Conservation (phyloP, 352 stramenopile species). For the Pseudoperonospora humuli region DNA sequence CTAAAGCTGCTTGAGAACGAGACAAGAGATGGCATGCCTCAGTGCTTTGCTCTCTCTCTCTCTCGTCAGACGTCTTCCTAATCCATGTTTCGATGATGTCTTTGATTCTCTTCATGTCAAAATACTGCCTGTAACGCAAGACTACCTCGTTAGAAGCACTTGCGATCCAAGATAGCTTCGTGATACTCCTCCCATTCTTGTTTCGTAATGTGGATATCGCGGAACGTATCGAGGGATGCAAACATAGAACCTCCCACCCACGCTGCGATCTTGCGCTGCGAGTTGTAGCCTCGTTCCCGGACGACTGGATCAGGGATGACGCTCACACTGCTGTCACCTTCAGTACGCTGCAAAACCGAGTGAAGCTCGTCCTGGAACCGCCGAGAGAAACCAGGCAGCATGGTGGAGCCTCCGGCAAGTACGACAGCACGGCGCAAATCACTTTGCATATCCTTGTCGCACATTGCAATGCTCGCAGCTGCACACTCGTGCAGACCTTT, state of each 20-base stretch:
- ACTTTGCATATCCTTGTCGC: slow-evolving; percentile 75
- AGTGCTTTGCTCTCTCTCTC: too few species aligned
- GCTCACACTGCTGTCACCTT: slow-evolving; percentile 45
- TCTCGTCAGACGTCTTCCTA: background rate
- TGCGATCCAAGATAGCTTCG: slow-evolving; percentile 73
- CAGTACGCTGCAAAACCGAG: slow-evolving; percentile 17
- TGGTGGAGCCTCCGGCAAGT: slow-evolving; percentile 77
- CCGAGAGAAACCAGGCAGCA: slow-evolving; percentile 74
- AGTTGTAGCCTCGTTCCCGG: slow-evolving; percentile 82
- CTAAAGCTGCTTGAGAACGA: slow-evolving; percentile 19
- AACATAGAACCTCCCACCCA: too few species aligned
- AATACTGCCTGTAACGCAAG: slow-evolving; percentile 14
- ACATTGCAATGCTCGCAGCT: slow-evolving; percentile 79
- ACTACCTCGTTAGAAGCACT: slow-evolving; percentile 50
- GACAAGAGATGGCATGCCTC: background rate
- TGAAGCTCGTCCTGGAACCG: slow-evolving; percentile 71
- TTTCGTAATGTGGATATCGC: too few species aligned
- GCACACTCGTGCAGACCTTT: slow-evolving; percentile 85
- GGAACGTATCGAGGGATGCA: too few species aligned
- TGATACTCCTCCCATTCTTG: slow-evolving; percentile 48
- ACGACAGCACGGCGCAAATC: slow-evolving; percentile 73
- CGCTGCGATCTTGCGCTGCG: too few species aligned
- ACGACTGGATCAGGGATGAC: slow-evolving; percentile 74
- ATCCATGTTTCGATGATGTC: slow-evolving; percentile 20
- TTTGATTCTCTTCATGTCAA: slow-evolving; percentile 11